Conservation (phyloP, 2,329 filamentous ascomycete genomes). For the Trichophyton benhamiae region DNA sequence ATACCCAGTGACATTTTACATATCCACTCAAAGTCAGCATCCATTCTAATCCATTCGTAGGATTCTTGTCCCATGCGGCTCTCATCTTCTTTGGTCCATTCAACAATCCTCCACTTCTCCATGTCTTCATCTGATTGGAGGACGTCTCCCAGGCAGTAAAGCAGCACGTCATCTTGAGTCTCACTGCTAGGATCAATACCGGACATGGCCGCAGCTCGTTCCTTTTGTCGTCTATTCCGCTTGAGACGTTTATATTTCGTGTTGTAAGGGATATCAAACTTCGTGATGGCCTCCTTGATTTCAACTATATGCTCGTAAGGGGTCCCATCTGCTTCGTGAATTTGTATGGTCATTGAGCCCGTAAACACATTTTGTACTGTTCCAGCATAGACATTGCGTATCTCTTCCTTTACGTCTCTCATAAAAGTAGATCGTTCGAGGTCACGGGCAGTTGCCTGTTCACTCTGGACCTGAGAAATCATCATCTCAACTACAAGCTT, state of each 20-base stretch:
- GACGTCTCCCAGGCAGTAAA: slow-evolving; percentile 87
- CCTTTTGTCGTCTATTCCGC: slow-evolving; percentile 68
- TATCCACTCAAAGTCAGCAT: slow-evolving; percentile 97
- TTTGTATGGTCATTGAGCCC: slow-evolving; percentile 92
- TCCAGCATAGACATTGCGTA: slow-evolving; percentile 55
- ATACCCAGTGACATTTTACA: slow-evolving; percentile 71
- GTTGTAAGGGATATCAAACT: slow-evolving; percentile 93
- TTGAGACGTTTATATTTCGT: slow-evolving; percentile 98
- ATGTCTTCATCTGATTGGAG: slow-evolving; percentile 73
- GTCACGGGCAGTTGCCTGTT: slow-evolving; percentile 43
- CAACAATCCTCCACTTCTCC: slow-evolving; percentile 67
- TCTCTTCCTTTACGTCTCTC: slow-evolving; percentile 69
- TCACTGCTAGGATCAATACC: slow-evolving; percentile 53
- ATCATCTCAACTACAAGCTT: slow-evolving; percentile 86
- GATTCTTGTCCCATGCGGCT: slow-evolving; percentile 87
- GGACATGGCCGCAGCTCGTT: slow-evolving; percentile 53
- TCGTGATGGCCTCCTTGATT: slow-evolving; percentile 73
- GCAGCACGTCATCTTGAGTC: slow-evolving; percentile 63
- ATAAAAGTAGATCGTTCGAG: slow-evolving; percentile 67
- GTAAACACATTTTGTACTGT: slow-evolving; percentile 71
- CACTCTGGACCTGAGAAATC: slow-evolving; percentile 61
- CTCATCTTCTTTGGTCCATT: slow-evolving; percentile 85
- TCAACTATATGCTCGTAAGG: slow-evolving; percentile 97
- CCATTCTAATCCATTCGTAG: slow-evolving; percentile 97
- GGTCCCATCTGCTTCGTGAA: slow-evolving; percentile 95